Evolutionary conservation across 148 eudicot genomes (phyloP), one percentile per base, ranked within the genome.

Genomic region (Pouteria glomerata): DNA sequence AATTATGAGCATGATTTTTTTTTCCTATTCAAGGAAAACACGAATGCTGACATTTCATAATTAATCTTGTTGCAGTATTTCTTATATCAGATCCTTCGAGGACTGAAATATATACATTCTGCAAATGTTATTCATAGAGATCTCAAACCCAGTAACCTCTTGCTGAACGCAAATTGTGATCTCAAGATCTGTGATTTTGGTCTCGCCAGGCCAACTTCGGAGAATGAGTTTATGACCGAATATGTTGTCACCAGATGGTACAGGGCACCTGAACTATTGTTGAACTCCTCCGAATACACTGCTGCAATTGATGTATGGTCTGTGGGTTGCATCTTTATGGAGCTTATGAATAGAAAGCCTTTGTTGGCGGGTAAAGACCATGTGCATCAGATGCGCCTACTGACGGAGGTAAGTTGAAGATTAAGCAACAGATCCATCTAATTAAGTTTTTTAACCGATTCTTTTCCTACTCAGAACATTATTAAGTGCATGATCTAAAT

Each of bases 221-320:
- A 88, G 68, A 90, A 85, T 42, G 90, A 93, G 65, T 87, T 86
- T 82, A 93, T 93, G 98, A 93, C 98, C 3, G 93, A 93, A 58
- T 90, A 90, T 77, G 96, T 93, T 23, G 96, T 93, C 73, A 92
- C 93, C 48, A 83, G 97, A 78, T 92, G 96, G 97, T 90, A 93
- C 78, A 82, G 98, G 66, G 98, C 96, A 39, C 96, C 96, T 7
- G 96, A 90, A 82, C 88, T 93, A 64, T 65, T 90, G 84, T 74
- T 92, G 63, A 93, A 90, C 74, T 93, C 96, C 56, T 93, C 96
- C 23, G 98, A 93, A 30, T 93, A 93, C 61, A 90, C 88, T 7
- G 89, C 90, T 57, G 91, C 96, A 30, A 93, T 93, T 44, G 98
- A 92, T 75, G 85, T 92, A 5, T 92, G 98, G 98, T 92, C 96